These are phyloP conservation scores for Lathyrus sativus DNA, from an alignment of 306 rosid species.

Conservation along the genomic window DNA sequence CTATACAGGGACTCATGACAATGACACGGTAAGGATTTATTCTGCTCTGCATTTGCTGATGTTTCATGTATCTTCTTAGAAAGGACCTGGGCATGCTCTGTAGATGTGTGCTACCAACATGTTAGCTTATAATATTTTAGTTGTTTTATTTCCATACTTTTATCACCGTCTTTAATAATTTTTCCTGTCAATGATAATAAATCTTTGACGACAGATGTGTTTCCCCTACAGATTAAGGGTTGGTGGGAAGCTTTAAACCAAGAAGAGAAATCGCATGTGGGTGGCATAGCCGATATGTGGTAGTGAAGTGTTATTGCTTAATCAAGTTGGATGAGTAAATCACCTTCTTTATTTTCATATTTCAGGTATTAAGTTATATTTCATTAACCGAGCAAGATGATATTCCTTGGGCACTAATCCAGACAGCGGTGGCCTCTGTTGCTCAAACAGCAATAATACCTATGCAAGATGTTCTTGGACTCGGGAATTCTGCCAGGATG, in stretches of 20 bases:
- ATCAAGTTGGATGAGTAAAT: constrained; percentile 24
- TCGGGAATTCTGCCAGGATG: constrained; percentile 90
- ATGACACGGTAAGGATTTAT: constrained; percentile 75
- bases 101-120: neutral
- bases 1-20: constrained; percentile 94
- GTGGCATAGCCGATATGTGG: constrained; percentile 34
- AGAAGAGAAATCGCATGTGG: constrained; percentile 72
- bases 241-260: constrained; percentile 90
- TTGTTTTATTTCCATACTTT: constrained; percentile 12
- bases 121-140: constrained; percentile 23
- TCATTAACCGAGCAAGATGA: constrained; percentile 59
- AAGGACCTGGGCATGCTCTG: constrained; percentile 3
- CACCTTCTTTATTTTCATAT: constrained; percentile 22
- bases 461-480: constrained; percentile 86
- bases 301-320: constrained; percentile 13
- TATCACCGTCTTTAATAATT: constrained; percentile 22
- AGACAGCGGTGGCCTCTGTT: constrained; percentile 66
- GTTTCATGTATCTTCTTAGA: constrained; percentile 25
- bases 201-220: constrained; percentile 35
- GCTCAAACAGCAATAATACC: constrained; percentile 84
- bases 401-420: constrained; percentile 74
- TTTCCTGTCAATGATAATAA: constrained; percentile 13
- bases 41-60: constrained; percentile 26
- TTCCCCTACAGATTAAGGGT: constrained; percentile 62
- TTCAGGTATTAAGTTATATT: constrained; percentile 74